Percentiles rank a stretch among this genome's conserved stretches.
These are phyloP conservation scores for Acrocalymma vagum DNA, from an alignment of 2,329 filamentous ascomycete species.

Conservation along the genomic window DNA sequence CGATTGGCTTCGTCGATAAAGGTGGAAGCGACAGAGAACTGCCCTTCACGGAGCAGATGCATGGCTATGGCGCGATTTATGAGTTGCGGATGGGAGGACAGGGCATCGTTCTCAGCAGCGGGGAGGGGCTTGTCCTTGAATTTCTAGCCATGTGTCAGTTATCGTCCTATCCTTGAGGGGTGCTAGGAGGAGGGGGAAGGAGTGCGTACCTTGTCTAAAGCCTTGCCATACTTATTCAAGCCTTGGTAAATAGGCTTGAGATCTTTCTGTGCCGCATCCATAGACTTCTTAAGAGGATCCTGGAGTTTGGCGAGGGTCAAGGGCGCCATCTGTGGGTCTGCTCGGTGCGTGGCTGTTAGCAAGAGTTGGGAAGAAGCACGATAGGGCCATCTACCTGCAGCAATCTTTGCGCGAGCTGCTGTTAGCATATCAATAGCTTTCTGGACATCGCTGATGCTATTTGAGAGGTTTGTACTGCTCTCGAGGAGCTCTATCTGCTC, in stretches of 20 bases:
- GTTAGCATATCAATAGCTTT: constrained; percentile 80
- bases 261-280: constrained; percentile 82
- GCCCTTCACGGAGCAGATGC: constrained; percentile 93
- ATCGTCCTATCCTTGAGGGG: too few species aligned
- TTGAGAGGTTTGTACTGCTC: constrained; percentile 72
- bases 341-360: not conserved
- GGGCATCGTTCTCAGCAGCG: constrained; percentile 80
- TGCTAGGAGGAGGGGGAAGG: not conserved
- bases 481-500: constrained; percentile 78
- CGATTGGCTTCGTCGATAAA: constrained; percentile 78
- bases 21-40: constrained; percentile 86
- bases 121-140: constrained; percentile 71
- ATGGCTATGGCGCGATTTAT: constrained; percentile 95
- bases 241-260: constrained; percentile 84
- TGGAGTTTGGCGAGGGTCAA: constrained; percentile 85
- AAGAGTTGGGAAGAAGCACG: constrained; percentile 28
- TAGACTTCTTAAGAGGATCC: constrained; percentile 80
- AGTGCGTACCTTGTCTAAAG: constrained; percentile 75
- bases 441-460: constrained; percentile 82
- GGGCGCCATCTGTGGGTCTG: constrained; percentile 74
- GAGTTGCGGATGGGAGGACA: constrained; percentile 76
- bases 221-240: constrained; percentile 84
- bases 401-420: constrained; percentile 76
- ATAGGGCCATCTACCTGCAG: constrained; percentile 58
- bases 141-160: constrained; percentile 54